phyloP scores from a whole-genome alignment of 2,329 filamentous ascomycete genomes.

The Diplodia corticola region DNA sequence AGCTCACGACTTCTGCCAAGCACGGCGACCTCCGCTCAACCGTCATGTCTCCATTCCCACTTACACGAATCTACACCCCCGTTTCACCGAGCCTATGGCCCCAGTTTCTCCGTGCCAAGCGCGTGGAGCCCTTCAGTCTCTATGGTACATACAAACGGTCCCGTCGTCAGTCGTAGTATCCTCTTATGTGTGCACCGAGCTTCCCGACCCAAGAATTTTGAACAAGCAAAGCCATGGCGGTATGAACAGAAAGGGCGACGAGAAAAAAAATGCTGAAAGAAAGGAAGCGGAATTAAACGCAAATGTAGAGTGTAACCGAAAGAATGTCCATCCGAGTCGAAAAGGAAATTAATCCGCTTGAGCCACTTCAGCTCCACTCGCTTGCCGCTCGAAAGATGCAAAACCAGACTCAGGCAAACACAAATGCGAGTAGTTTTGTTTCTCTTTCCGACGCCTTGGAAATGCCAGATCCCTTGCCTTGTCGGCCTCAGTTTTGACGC shows the following conservation, averaged over 20 bases:
- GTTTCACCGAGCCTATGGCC: neutral
- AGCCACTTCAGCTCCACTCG: conserved; percentile 2
- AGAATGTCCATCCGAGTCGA: neutral
- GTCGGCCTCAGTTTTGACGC: neutral
- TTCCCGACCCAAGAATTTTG: neutral
- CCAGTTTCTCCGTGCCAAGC: conserved; percentile 1
- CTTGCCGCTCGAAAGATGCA: neutral
- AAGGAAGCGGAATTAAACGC: neutral
- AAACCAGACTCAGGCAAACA: neutral
- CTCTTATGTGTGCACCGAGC: neutral
- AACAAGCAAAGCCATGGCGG: neutral
- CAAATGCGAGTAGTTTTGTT: neutral
- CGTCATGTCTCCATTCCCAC: conserved; percentile 1
- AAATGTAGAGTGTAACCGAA: neutral
- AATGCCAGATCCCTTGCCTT: conserved; percentile 1
- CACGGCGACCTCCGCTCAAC: neutral
- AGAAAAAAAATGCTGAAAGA: neutral
- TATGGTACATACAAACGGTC: conserved; percentile 6
- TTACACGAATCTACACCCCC: conserved; percentile 2
- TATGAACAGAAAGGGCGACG: conserved; percentile 1
- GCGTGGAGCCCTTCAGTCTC: neutral
- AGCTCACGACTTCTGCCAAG: conserved; percentile 4
- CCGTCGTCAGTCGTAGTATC: conserved; percentile 9
- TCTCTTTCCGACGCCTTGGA: conserved; percentile 15
- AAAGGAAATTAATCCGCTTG: conserved; percentile 2